Evolutionary conservation across 192 early-diverging fungal genomes (phyloP).

Genomic region (Backusella luteola): DNA sequence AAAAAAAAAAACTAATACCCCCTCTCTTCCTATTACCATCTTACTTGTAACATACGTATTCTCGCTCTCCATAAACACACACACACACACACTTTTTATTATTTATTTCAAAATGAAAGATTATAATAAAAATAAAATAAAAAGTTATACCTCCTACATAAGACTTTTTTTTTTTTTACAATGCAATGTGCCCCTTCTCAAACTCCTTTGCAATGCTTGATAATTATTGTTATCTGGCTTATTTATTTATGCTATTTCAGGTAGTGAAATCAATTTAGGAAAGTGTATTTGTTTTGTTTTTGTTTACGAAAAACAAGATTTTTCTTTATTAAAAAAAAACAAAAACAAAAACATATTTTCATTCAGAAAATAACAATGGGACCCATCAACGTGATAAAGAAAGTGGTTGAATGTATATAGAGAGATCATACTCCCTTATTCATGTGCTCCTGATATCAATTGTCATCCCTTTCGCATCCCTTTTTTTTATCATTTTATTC

Average conservation of each 20-base stretch:
- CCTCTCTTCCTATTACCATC: neutral
- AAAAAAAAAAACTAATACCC: neutral
- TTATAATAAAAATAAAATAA: conserved; percentile 2
- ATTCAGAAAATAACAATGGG: neutral
- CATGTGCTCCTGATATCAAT: neutral
- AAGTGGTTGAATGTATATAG: neutral
- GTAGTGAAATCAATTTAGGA: neutral
- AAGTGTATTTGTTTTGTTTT: neutral
- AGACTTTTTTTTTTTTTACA: neutral
- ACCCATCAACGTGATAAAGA: neutral
- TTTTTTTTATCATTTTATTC: conserved; percentile 1
- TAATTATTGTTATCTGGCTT: neutral
- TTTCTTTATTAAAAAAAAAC: neutral
- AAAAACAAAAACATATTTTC: neutral
- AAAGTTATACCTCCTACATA: conserved; percentile 3
- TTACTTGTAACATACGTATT: neutral
- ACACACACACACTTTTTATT: neutral
- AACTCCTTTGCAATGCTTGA: neutral
- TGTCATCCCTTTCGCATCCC: neutral
- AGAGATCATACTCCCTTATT: neutral
- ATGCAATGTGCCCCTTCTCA: neutral
- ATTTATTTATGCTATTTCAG: neutral
- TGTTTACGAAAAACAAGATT: neutral
- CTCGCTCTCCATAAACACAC: neutral
- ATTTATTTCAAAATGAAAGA: conserved; percentile 10